Conservation (phyloP, 345 rosid genomes). For the Acer saccharum region DNA sequence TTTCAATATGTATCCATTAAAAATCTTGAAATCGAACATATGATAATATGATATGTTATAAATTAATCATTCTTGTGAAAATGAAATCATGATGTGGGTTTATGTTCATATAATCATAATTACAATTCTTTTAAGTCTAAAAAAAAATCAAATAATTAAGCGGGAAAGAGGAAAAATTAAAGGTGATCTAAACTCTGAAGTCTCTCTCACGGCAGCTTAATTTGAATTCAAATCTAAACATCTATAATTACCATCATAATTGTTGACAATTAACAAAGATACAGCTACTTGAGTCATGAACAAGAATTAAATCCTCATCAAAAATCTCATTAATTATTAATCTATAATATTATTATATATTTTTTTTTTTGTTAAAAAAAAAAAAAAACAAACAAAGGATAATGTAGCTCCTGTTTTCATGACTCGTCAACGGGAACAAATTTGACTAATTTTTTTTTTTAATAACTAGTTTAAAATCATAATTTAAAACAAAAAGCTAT, state of each 20-base stretch:
- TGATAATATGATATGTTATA: not conserved
- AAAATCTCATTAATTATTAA: not conserved
- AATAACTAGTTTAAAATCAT: not conserved
- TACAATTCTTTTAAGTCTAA: not conserved
- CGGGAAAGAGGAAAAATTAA: not conserved
- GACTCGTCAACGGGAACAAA: not conserved
- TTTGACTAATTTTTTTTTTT: not conserved
- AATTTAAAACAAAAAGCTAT: not conserved
- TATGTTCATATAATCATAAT: not conserved
- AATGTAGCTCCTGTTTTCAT: not conserved
- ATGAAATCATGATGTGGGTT: not conserved
- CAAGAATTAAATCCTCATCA: not conserved
- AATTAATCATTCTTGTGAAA: not conserved
- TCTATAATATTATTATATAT: not conserved
- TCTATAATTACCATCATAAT: conserved; percentile 24
- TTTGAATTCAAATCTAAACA: conserved; percentile 29
- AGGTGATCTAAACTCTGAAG: not conserved
- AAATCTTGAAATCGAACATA: no score
- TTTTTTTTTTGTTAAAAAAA: no score
- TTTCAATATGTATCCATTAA: no score
- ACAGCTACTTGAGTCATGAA: conserved; percentile 1
- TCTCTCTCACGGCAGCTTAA: not conserved
- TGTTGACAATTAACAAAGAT: conserved; percentile 15
- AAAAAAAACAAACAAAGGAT: no score
- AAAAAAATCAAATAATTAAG: not conserved